A percentile compares a stretch with the other conserved stretches of the same genome.
Evolutionary conservation across 129 eudicot species (phyloP).

Genomic region (Centrapalus pauciflorus): DNA sequence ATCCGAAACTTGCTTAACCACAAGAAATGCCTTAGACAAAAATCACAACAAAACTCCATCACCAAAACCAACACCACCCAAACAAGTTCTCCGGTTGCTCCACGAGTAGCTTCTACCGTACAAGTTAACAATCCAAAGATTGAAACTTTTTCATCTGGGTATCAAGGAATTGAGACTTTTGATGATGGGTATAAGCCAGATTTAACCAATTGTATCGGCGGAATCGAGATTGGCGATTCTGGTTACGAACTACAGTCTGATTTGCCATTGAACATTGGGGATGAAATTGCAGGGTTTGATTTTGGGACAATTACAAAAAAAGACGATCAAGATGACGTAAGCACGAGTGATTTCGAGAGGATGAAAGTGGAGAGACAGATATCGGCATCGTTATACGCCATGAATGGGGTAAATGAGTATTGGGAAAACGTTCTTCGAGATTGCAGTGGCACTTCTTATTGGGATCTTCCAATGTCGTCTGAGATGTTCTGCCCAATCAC

Average conservation of each 20-base stretch:
- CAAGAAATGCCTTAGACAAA: conserved; percentile 45
- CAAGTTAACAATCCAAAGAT: conserved; percentile 18
- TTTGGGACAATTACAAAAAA: neutral
- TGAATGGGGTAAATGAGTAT: conserved; percentile 72
- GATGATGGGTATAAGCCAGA: conserved; percentile 59
- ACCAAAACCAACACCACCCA: conserved; percentile 19
- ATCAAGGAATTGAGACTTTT: conserved; percentile 19
- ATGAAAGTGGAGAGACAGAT: conserved; percentile 82
- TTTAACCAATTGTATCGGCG: conserved; percentile 37
- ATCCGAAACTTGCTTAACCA: conserved; percentile 57
- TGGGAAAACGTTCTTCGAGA: conserved; percentile 54
- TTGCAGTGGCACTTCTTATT: conserved; percentile 34
- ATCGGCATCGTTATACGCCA: conserved; percentile 77
- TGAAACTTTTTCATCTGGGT: conserved; percentile 31
- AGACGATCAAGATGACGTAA: conserved; percentile 8
- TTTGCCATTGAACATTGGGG: conserved; percentile 13
- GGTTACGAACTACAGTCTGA: conserved; percentile 13
- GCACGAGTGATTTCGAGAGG: conserved; percentile 54
- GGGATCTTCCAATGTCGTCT: conserved; percentile 68
- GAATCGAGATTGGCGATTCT: conserved; percentile 22
- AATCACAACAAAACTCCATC: conserved; percentile 7
- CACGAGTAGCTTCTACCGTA: neutral
- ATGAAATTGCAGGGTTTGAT: conserved; percentile 30
- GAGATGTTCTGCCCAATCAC: conserved; percentile 55
- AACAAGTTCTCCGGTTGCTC: neutral